These are phyloP conservation scores for Penicillium lagena DNA, from an alignment of 495 filamentous ascomycete species.

Conservation along the genomic window DNA sequence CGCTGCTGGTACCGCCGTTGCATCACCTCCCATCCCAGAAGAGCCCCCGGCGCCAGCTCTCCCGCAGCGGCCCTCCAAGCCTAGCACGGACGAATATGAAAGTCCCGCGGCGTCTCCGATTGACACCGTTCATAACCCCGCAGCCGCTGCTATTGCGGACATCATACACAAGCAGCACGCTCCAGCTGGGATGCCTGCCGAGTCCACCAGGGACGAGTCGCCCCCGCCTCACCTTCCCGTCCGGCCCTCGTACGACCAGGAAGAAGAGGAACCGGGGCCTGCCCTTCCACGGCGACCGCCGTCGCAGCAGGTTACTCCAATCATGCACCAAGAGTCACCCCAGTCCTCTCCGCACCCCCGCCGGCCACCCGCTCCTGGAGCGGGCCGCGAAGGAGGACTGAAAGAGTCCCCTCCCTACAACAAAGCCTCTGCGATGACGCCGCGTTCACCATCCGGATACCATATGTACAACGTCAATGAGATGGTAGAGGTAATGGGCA, in stretches of 20 bases:
- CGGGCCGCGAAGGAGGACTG: slow-evolving; percentile 28
- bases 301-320: slow-evolving; percentile 49
- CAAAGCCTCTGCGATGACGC: slow-evolving; percentile 37
- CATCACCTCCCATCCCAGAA: slow-evolving; percentile 19
- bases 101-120: slow-evolving; percentile 22
- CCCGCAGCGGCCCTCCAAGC: slow-evolving; percentile 30
- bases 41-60: slow-evolving; percentile 32
- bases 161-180: slow-evolving; percentile 57
- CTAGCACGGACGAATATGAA: slow-evolving; percentile 7
- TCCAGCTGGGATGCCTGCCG: slow-evolving; percentile 12
- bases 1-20: slow-evolving; percentile 13
- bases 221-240: slow-evolving; percentile 35
- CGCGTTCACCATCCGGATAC: slow-evolving; percentile 67
- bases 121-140: slow-evolving; percentile 51
- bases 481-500: slow-evolving; percentile 89
- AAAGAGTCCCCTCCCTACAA: slow-evolving; percentile 55
- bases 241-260: slow-evolving; percentile 39
- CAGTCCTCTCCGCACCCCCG: slow-evolving; percentile 23
- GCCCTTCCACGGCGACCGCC: slow-evolving; percentile 63
- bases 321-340: slow-evolving; percentile 46
- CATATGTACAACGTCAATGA: slow-evolving; percentile 96
- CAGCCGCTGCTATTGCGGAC: slow-evolving; percentile 63
- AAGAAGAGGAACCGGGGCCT: slow-evolving; percentile 53
- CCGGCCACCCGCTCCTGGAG: slow-evolving; percentile 15
- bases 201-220: slow-evolving; percentile 28